Evolutionary conservation across 139 green algal genomes (phyloP), one percentile per base, ranked within the genome.

Genomic region (Yamagishiella unicocca): DNA sequence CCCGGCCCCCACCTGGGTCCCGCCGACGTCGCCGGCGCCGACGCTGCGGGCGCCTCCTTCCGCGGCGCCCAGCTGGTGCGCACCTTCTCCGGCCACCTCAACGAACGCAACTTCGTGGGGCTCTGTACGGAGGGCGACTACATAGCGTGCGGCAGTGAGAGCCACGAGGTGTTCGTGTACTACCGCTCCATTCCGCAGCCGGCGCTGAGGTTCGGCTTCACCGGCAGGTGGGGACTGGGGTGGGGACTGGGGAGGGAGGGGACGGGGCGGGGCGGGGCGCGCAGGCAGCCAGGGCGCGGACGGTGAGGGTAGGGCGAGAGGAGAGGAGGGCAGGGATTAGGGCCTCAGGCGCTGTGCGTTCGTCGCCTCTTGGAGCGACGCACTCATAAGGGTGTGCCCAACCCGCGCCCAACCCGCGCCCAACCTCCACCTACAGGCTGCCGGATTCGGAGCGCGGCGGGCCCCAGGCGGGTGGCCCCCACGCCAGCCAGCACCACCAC

Each of bases 21-120:
- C 54, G 76, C 35, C 27, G 53, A 21, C 37, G 55, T 9, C 35
- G 76, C 1, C 53, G 50, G 31, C 79, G 61, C 35, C 27, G 40
- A 38, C 6, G 38, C 79, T 2, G 8, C 79, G 12, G 21, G 19
- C 61, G 42, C 35, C 21, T 27, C 64, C 22, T 22, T 76, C 67
- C 70, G 37, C 25, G 70, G 70, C 70, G 81, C 45, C 21, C 9
- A 67, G 43, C 9, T 87, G 33, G 45, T 87, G 7, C 81, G 81
- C 61, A 89, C 91, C 22, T 98, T 93, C 86, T 74, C 72, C 2
- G 97, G 97, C 35, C 97, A 99, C 87, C 68, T 82, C 46, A 99
- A 99, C 64, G 94, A 98, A 87, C 96, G 96, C 82, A 98, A 99
- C 90, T 99, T 99, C 90, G 97, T 99, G n/a, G 97, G 97, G 24